Conservation (phyloP, 306 rosid genomes). For the Mimosa pudica region DNA sequence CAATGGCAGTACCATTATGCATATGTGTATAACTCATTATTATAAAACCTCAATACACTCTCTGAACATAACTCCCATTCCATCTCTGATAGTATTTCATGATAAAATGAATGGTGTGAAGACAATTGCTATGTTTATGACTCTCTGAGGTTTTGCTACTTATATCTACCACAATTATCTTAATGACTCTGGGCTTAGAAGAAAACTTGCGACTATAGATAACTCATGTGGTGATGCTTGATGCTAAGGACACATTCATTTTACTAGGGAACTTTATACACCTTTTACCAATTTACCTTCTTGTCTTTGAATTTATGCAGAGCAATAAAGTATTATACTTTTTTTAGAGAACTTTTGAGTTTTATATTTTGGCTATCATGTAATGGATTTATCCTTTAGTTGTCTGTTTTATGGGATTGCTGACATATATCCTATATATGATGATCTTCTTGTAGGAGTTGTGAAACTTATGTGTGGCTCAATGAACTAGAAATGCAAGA, state of each 20-base stretch:
- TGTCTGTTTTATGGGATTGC: no score
- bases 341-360: not conserved
- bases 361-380: no score
- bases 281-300: slow-evolving; percentile 1
- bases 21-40: no score
- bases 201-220: slow-evolving; percentile 17
- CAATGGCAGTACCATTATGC: no score
- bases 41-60: slow-evolving; percentile 28
- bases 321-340: not conserved
- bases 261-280: slow-evolving; percentile 12
- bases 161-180: slow-evolving; percentile 82
- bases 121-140: slow-evolving; percentile 80
- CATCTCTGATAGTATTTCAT: slow-evolving; percentile 72
- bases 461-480: no score
- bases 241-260: slow-evolving; percentile 32
- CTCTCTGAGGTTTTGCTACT: slow-evolving; percentile 80
- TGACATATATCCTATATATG: no score
- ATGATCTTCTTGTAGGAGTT: no score
- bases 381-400: no score
- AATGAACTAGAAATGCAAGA: no score
- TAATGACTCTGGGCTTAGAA: slow-evolving; percentile 61
- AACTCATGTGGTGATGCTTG: slow-evolving; percentile 38
- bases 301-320: slow-evolving; percentile 3
- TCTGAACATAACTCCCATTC: slow-evolving; percentile 83
- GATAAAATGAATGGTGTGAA: slow-evolving; percentile 87